These are phyloP conservation scores for Klebsormidium nitens DNA, from an alignment of 139 green algal species.

Conservation along the genomic window DNA sequence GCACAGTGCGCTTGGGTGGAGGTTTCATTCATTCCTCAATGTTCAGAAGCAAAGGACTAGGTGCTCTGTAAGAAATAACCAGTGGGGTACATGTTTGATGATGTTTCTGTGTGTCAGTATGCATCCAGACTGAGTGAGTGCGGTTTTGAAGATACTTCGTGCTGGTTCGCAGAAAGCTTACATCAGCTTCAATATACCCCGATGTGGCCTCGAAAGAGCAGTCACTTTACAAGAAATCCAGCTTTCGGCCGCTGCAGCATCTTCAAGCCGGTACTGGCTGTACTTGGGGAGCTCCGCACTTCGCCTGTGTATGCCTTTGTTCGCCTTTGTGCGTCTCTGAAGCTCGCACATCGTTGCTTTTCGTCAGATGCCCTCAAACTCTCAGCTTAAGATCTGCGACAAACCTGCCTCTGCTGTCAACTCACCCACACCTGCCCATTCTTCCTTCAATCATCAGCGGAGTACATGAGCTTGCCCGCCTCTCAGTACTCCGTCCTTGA, in stretches of 20 bases:
- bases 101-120: no score
- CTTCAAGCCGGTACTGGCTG: no score
- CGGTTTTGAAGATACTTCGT: no score
- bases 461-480: slow-evolving; percentile 51
- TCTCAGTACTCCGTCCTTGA: slow-evolving; percentile 46
- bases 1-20: background rate
- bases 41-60: background rate
- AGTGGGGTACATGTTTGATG: no score
- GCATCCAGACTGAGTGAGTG: no score
- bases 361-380: background rate
- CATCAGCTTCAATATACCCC: no score
- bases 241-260: no score
- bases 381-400: background rate
- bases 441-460: slow-evolving; percentile 6
- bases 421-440: background rate
- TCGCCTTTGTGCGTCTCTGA: background rate
- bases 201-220: no score
- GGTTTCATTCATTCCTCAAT: background rate
- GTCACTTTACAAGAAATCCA: no score
- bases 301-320: background rate
- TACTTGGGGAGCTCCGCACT: background rate
- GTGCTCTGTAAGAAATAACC: no score
- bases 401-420: background rate
- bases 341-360: background rate
- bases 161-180: no score